These are phyloP conservation scores for Groenewaldozyma salmanticensis DNA, from an alignment of 805 yeast genomes.

Conservation along the genomic window DNA sequence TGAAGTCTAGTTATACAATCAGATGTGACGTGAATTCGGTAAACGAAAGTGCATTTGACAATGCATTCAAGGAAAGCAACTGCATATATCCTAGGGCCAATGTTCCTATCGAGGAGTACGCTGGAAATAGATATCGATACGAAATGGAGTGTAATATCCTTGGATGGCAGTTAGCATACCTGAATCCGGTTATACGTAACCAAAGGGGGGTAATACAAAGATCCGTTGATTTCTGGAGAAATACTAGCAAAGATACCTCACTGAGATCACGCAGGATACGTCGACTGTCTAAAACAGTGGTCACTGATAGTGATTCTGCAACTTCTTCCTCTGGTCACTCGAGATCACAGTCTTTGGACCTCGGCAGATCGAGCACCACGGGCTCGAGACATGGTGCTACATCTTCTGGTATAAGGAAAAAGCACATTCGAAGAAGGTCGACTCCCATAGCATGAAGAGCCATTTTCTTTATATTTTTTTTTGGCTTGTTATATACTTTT, in stretches of 20 bases:
- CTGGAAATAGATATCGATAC: slow-evolving; percentile 37
- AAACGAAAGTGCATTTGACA: slow-evolving; percentile 18
- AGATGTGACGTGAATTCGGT: slow-evolving; percentile 28
- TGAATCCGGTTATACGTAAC: slow-evolving; percentile 34
- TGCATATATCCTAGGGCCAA: slow-evolving; percentile 43
- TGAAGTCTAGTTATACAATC: slow-evolving; percentile 22
- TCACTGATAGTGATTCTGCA: no score
- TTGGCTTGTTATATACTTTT: neutral
- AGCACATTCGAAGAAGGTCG: neutral
- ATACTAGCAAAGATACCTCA: slow-evolving; percentile 34
- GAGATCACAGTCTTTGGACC: neutral
- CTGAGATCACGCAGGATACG: slow-evolving; percentile 36
- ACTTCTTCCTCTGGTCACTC: no score
- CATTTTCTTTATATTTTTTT: neutral
- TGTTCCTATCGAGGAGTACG: slow-evolving; percentile 33
- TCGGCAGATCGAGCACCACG: neutral
- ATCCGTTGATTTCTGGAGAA: slow-evolving; percentile 45
- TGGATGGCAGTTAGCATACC: slow-evolving; percentile 39
- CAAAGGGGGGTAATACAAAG: slow-evolving; percentile 41
- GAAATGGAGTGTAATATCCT: slow-evolving; percentile 40
- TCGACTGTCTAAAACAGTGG: slow-evolving; percentile 12
- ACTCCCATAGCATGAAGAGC: neutral
- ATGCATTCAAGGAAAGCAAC: slow-evolving; percentile 30
- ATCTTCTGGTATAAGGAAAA: neutral
- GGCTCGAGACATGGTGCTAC: no score